Conservation (phyloP, 2,329 filamentous ascomycete species). For the Leptographium wingfieldii region DNA sequence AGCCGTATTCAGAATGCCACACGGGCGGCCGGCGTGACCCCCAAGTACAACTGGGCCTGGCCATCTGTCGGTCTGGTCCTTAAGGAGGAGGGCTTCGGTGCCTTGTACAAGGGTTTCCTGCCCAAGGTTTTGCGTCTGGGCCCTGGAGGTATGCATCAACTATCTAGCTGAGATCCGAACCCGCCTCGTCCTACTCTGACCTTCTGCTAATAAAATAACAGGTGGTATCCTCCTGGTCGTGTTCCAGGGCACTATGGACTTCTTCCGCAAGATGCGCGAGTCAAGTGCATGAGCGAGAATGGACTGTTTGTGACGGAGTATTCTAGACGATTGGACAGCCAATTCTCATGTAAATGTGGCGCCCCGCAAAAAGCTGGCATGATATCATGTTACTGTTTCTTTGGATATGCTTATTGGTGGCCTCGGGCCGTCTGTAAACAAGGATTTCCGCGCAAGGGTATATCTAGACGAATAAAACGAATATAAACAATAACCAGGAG, state of each 20-base stretch:
- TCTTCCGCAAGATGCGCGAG: slow-evolving; percentile 58
- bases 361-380: neutral
- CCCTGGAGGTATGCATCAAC: slow-evolving; percentile 33
- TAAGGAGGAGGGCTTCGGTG: slow-evolving; percentile 83
- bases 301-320: too few relatives aligned
- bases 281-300: slow-evolving; percentile 6
- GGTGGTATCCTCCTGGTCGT: slow-evolving; percentile 67
- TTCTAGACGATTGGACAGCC: neutral
- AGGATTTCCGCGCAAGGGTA: neutral
- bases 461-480: neutral
- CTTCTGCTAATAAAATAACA: slow-evolving; percentile 19
- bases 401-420: neutral
- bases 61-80: slow-evolving; percentile 74
- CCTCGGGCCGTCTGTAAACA: neutral
- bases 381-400: slow-evolving; percentile 1
- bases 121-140: slow-evolving; percentile 80
- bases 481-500: neutral
- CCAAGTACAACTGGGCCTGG: slow-evolving; percentile 99
- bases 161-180: neutral
- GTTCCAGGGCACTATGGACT: slow-evolving; percentile 82
- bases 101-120: slow-evolving; percentile 94
- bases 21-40: slow-evolving; percentile 64
- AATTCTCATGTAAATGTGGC: neutral
- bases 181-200: neutral
- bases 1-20: slow-evolving; percentile 91